Conservation (phyloP, 1,139 yeast species). For the Yamadazyma jaroonii region DNA sequence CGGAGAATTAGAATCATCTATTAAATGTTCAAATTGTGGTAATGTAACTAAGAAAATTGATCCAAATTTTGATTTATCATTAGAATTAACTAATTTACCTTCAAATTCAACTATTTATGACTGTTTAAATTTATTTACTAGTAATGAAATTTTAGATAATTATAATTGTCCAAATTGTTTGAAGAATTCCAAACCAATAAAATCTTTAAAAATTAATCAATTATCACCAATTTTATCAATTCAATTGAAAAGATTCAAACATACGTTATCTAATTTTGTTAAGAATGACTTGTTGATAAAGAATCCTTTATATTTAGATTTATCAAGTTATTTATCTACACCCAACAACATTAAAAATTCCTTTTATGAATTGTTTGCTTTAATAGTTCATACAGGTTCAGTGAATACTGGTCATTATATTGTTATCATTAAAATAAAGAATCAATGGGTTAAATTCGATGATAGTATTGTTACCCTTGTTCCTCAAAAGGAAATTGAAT, state of each 20-base stretch:
- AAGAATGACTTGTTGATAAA: slow-evolving; percentile 75
- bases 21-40: slow-evolving; percentile 69
- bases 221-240: slow-evolving; percentile 78
- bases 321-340: slow-evolving; percentile 55
- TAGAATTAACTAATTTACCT: slow-evolving; percentile 52
- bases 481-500: slow-evolving; percentile 59
- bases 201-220: slow-evolving; percentile 63
- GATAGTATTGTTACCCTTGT: slow-evolving; percentile 81
- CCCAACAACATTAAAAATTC: slow-evolving; percentile 7
- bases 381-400: slow-evolving; percentile 86
- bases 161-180: slow-evolving; percentile 70
- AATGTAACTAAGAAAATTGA: slow-evolving; percentile 69
- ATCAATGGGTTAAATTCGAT: slow-evolving; percentile 87
- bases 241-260: slow-evolving; percentile 88
- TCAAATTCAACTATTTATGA: slow-evolving; percentile 43
- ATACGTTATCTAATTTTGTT: slow-evolving; percentile 55
- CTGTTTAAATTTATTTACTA: slow-evolving; percentile 75
- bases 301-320: slow-evolving; percentile 69
- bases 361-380: slow-evolving; percentile 75
- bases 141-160: slow-evolving; percentile 71
- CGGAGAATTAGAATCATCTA: slow-evolving; percentile 93
- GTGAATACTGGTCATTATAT: slow-evolving; percentile 95
- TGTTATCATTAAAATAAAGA: slow-evolving; percentile 70
- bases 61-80: slow-evolving; percentile 85
- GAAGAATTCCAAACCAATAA: slow-evolving; percentile 59